Evolutionary conservation across 371 early-diverging fungal genomes (phyloP).

Genomic region (Mucor indicus): DNA sequence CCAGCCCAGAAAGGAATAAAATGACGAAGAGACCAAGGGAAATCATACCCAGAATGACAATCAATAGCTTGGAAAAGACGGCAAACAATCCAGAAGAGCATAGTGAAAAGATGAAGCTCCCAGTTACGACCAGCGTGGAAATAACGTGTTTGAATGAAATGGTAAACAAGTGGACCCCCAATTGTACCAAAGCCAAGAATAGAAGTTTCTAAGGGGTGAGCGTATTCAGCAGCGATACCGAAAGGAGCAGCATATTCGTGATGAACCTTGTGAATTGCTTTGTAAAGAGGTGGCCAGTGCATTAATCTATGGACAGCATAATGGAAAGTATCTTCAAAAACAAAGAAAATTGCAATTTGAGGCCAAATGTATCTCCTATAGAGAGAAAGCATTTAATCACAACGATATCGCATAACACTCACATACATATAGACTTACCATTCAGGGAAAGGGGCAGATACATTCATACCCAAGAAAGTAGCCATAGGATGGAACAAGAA

Average conservation of each 20-base stretch:
- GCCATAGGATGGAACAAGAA: constrained; percentile 84
- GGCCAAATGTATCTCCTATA: constrained; percentile 26
- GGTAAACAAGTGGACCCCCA: constrained; percentile 65
- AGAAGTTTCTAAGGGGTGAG: constrained; percentile 78
- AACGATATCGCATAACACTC: background rate
- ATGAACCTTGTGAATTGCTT: constrained; percentile 88
- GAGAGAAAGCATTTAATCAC: background rate
- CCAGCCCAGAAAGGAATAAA: constrained; percentile 80
- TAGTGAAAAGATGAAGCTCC: constrained; percentile 76
- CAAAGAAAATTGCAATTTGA: constrained; percentile 72
- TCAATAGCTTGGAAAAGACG: constrained; percentile 85
- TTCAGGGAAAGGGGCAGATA: constrained; percentile 81
- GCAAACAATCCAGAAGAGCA: constrained; percentile 76
- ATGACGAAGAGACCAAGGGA: constrained; percentile 86
- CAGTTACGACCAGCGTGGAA: constrained; percentile 29
- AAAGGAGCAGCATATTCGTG: constrained; percentile 93
- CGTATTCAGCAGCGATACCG: constrained; percentile 85
- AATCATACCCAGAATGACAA: constrained; percentile 94
- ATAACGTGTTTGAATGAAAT: constrained; percentile 3
- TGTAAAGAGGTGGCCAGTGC: constrained; percentile 88
- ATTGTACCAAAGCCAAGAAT: constrained; percentile 78
- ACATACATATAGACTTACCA: constrained; percentile 49
- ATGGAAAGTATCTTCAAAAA: constrained; percentile 81
- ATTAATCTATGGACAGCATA: constrained; percentile 83
- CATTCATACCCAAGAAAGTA: constrained; percentile 77